A percentile compares a stretch with the other conserved stretches of the same genome.
phyloP scores from a whole-genome alignment of 306 rosid species.

The Glycine tomentella region DNA sequence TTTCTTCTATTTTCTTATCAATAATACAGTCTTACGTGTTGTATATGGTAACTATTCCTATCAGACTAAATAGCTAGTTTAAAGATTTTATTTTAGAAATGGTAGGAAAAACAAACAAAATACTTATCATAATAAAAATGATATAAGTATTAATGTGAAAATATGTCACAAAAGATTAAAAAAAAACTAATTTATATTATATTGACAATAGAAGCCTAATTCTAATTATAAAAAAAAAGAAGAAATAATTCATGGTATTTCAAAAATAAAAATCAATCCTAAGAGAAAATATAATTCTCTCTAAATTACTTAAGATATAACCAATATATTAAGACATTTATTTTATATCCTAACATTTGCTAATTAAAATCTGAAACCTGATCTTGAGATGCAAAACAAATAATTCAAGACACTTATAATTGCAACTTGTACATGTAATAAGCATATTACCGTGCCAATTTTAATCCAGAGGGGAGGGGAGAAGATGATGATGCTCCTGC shows the following conservation, averaged over 20 bases:
- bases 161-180: background rate
- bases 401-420: background rate
- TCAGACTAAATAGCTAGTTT: too few relatives aligned
- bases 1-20: too few relatives aligned
- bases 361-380: background rate
- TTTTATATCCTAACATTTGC: too few relatives aligned
- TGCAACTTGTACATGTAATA: too few relatives aligned
- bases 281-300: background rate
- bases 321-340: background rate
- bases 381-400: background rate
- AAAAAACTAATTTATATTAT: background rate
- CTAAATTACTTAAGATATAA: background rate
- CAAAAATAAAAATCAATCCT: too few relatives aligned
- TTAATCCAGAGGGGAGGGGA: background rate
- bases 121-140: background rate
- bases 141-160: background rate
- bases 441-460: background rate
- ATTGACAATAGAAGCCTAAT: background rate
- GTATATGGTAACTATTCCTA: too few relatives aligned
- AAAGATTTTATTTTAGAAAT: too few relatives aligned
- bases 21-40: too few relatives aligned
- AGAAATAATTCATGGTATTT: too few relatives aligned
- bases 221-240: background rate
- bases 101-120: too few relatives aligned
- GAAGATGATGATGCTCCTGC: background rate